Percentiles rank a stretch among this genome's conserved stretches.
Conservation (phyloP, 148 eudicot genomes). For the Nepenthes mirabilis region DNA sequence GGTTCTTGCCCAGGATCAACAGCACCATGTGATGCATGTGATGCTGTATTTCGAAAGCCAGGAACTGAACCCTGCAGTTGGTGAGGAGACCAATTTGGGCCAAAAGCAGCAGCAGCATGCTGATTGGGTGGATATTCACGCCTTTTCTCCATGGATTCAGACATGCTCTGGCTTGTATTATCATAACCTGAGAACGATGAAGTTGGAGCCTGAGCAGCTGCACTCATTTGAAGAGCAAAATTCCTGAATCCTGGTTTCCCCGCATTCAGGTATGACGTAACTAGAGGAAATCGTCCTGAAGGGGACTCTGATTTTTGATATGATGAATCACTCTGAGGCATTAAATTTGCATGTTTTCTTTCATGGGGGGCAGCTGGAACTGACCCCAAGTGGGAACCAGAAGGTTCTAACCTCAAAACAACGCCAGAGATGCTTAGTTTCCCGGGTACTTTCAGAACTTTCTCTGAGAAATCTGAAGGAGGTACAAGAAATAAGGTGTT, state of each 20-base stretch:
- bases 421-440: slow-evolving; percentile 85
- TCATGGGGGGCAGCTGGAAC: slow-evolving; percentile 24
- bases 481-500: slow-evolving; percentile 77
- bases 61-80: slow-evolving; percentile 20
- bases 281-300: slow-evolving; percentile 22
- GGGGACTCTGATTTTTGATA: slow-evolving; percentile 27
- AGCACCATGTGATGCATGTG: slow-evolving; percentile 10
- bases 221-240: slow-evolving; percentile 8
- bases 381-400: slow-evolving; percentile 27
- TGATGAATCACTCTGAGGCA: slow-evolving; percentile 18
- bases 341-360: slow-evolving; percentile 15
- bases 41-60: slow-evolving; percentile 10
- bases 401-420: slow-evolving; percentile 48
- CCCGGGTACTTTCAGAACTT: slow-evolving; percentile 75
- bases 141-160: slow-evolving; percentile 18
- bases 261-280: slow-evolving; percentile 15
- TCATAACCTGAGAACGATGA: slow-evolving; percentile 14
- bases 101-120: slow-evolving; percentile 10
- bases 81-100: slow-evolving; percentile 24
- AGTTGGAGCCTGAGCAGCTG: slow-evolving; percentile 11
- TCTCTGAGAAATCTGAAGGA: slow-evolving; percentile 85
- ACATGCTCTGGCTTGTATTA: slow-evolving; percentile 15
- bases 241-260: slow-evolving; percentile 24
- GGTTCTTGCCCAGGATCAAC: slow-evolving; percentile 23
- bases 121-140: slow-evolving; percentile 22